These are phyloP conservation scores for Oenanthe javanica DNA, from an alignment of 140 eudicot genomes.

Conservation along the genomic window DNA sequence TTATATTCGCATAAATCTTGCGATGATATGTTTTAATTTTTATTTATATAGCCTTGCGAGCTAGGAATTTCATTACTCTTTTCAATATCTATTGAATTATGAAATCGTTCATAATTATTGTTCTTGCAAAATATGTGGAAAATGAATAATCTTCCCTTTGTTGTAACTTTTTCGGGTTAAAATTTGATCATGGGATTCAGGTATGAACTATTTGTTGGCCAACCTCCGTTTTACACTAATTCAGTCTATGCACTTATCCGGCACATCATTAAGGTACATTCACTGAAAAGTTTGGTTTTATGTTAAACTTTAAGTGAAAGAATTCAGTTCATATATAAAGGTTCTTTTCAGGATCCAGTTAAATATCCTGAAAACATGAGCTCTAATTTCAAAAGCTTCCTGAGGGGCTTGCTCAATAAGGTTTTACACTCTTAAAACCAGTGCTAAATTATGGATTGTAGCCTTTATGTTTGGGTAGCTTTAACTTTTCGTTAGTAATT, in stretches of 20 bases:
- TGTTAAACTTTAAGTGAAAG: background rate
- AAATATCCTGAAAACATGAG: constrained; percentile 95
- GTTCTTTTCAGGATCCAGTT: constrained; percentile 70
- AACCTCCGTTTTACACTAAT: constrained; percentile 97
- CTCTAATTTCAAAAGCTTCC: constrained; percentile 71
- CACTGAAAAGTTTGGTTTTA: background rate
- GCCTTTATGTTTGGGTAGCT: background rate
- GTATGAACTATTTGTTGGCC: constrained; percentile 97
- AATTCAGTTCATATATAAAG: background rate
- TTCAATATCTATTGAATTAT: background rate
- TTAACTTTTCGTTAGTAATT: background rate
- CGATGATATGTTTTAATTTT: background rate
- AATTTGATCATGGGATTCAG: constrained; percentile 33
- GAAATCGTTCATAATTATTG: background rate
- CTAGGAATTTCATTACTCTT: background rate
- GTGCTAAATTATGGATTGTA: background rate
- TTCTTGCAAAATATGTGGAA: background rate
- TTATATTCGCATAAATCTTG: background rate
- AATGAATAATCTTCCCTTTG: background rate
- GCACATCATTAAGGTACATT: constrained; percentile 79
- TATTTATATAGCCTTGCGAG: background rate
- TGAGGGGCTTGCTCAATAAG: constrained; percentile 93
- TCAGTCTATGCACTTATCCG: constrained; percentile 92
- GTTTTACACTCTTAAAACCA: constrained; percentile 22
- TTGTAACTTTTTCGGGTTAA: background rate